Evolutionary conservation across 495 filamentous ascomycete species (phyloP).

Genomic region (Cairneyella variabilis): DNA sequence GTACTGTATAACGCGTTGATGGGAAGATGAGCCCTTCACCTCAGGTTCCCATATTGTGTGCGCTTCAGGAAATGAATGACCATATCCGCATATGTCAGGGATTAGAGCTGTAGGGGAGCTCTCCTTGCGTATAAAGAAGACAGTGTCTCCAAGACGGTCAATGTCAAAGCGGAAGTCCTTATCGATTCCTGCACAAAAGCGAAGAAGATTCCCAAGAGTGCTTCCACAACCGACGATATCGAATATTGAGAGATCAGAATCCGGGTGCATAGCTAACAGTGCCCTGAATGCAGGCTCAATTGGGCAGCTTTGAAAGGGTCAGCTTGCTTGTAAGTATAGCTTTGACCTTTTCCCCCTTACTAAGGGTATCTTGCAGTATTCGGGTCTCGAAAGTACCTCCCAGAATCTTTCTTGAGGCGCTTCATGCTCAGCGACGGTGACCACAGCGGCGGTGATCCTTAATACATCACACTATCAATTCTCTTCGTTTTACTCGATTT

Average conservation of each 20-base stretch:
- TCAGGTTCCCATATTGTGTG: conserved; percentile 57
- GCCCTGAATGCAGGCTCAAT: conserved; percentile 55
- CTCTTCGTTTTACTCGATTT: not conserved
- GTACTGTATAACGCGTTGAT: conserved; percentile 61
- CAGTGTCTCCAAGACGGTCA: conserved; percentile 49
- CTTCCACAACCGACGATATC: conserved; percentile 62
- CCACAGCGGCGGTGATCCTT: conserved; percentile 47
- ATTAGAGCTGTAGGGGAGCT: conserved; percentile 52
- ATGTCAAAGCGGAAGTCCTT: conserved; percentile 54
- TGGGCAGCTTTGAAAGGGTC: conserved; percentile 43
- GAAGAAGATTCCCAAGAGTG: conserved; percentile 49
- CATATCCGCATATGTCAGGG: conserved; percentile 50
- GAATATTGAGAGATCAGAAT: conserved; percentile 36
- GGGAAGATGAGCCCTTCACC: conserved; percentile 49
- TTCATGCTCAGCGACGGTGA: conserved; percentile 33
- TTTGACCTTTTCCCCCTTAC: not conserved
- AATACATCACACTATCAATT: conserved; percentile 29
- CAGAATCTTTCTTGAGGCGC: conserved; percentile 41
- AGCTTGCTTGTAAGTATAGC: conserved; percentile 2
- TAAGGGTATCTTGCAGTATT: conserved; percentile 55
- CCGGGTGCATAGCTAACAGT: conserved; percentile 32
- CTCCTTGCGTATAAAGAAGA: conserved; percentile 62
- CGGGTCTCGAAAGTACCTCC: conserved; percentile 52
- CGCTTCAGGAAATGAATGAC: conserved; percentile 60
- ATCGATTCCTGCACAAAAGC: conserved; percentile 10